Evolutionary conservation across 768 basidiomycete species (phyloP), one percentile per base, ranked within the genome.

Genomic region (Multifurca ochricompacta): DNA sequence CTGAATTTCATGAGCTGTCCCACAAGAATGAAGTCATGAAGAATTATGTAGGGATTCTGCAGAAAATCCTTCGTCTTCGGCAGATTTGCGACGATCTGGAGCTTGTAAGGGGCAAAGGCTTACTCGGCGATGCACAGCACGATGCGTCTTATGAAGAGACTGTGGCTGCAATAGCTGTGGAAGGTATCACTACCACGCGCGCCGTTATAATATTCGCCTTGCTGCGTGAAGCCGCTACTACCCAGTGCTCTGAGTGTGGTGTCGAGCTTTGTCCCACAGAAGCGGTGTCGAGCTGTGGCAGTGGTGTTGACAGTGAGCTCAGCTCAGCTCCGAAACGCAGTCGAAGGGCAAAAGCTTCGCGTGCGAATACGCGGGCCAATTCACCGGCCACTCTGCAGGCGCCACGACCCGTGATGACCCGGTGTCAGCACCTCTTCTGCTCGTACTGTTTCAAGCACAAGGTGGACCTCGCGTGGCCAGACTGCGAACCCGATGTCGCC

Each of bases 61-160:
- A 97, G 70, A 93, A 94, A 75, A 90, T 98, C 54, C 75, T 99
- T 48, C 89, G 94, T 21, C 77, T 99, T 42, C 87, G 96, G 50
- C 95, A 98, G 73, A 98, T 98, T 45, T 99, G 96, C 70, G 93
- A 97, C 66, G 95, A 99, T 69, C 90, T 80, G 62, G 91, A 91
- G 63, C 77, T 97, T 32, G 87, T 97, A 4, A 78, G 86, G 63
- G 83, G 82, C 39, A 86, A 88, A 63, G 79, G 74, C 44, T 65
- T 67, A 4, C 49, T 65, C 9, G 75, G 71, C 53, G 76, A 77
- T 27, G 64, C 66, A 28, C 74, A 74, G 63, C 58, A 63, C 46
- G 74, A 75, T 28, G 83, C 84, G 32, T 64, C 70, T 47, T 92
- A 91, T 63, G 89, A 94, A 63, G 85, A 91, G 48, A 79, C 92